Conservation (phyloP, 2,329 filamentous ascomycete species). For the Botrytis squamosa region DNA sequence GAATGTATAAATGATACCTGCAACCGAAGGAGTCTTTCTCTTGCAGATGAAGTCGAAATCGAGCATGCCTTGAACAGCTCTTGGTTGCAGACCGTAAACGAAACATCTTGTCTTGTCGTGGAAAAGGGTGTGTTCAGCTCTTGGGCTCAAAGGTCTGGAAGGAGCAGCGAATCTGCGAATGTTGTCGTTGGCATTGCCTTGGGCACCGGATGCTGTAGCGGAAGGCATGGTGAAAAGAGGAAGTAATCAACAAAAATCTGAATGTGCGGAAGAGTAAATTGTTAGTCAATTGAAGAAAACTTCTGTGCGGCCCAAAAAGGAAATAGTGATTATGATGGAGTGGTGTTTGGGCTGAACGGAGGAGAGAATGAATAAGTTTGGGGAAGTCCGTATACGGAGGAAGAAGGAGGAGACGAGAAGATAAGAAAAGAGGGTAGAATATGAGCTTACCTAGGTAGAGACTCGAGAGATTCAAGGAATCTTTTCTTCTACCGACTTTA, state of each 20-base stretch:
- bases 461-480: slow-evolving; percentile 1
- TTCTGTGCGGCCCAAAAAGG: slow-evolving; percentile 1
- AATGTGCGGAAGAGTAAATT: slow-evolving; percentile 19
- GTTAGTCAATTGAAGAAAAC: slow-evolving; percentile 29
- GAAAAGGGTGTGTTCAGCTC: slow-evolving; percentile 87
- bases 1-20: slow-evolving; percentile 99
- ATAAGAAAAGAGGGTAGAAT: neutral
- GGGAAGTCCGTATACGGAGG: slow-evolving; percentile 22
- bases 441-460: slow-evolving; percentile 2
- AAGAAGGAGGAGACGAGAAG: neutral
- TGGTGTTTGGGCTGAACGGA: slow-evolving; percentile 1
- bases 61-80: slow-evolving; percentile 88
- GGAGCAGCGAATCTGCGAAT: slow-evolving; percentile 94
- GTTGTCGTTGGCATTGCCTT: slow-evolving; percentile 87
- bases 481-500: slow-evolving; percentile 10
- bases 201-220: slow-evolving; percentile 37
- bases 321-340: slow-evolving; percentile 2
- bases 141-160: slow-evolving; percentile 87
- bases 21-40: slow-evolving; percentile 91
- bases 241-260: slow-evolving; percentile 17
- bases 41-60: slow-evolving; percentile 99
- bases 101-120: slow-evolving; percentile 99
- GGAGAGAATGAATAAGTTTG: neutral
- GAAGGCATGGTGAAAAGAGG: slow-evolving; percentile 21
- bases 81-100: slow-evolving; percentile 97